Conservation (phyloP, 129 eudicot genomes). For the Apium graveolens region DNA sequence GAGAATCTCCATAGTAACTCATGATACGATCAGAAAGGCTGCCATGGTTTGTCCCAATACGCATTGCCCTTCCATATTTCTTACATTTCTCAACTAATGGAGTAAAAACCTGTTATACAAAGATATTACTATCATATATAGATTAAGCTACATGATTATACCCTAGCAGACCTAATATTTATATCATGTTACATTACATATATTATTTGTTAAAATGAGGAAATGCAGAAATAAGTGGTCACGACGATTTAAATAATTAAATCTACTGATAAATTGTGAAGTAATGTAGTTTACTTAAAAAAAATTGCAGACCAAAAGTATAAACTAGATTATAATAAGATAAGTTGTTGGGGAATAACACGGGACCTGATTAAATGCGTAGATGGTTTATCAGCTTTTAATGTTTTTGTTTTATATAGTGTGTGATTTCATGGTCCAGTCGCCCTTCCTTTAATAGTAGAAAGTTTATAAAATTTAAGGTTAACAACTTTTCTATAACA, state of each 20-base stretch:
- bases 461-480: neutral
- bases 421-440: neutral
- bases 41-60: conserved; percentile 96
- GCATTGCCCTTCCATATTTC: conserved; percentile 93
- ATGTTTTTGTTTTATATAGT: neutral
- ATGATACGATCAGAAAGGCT: conserved; percentile 98
- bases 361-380: neutral
- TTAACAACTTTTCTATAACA: neutral
- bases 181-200: neutral
- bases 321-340: neutral
- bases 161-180: neutral
- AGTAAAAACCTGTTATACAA: conserved; percentile 55
- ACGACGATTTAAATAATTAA: neutral
- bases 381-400: neutral
- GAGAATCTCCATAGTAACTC: conserved; percentile 99
- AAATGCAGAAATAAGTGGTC: neutral
- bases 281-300: neutral
- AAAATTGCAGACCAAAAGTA: neutral
- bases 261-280: neutral
- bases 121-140: neutral
- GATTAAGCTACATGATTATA: neutral
- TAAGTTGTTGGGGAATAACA: neutral
- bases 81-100: conserved; percentile 98
- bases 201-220: neutral
- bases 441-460: neutral